These are phyloP conservation scores for Mycena haematopus DNA, from an alignment of 768 basidiomycete genomes.

Conservation along the genomic window DNA sequence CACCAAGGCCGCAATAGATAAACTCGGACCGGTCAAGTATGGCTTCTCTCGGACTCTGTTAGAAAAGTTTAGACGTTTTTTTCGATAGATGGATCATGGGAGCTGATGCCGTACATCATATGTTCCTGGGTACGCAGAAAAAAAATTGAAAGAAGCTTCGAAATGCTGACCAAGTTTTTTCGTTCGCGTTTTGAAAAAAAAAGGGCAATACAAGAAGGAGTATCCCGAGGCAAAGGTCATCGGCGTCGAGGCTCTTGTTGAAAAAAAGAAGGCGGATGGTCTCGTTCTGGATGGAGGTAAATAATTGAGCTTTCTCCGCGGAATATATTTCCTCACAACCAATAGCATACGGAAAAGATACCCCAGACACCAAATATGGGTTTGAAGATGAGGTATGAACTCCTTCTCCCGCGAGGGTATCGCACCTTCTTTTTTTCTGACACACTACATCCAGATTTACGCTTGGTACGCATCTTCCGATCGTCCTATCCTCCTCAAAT, in stretches of 20 bases:
- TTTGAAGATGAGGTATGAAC: conserved; percentile 69
- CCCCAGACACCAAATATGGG: conserved; percentile 69
- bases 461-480: conserved; percentile 45
- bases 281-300: conserved; percentile 69
- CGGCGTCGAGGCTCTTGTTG: conserved; percentile 57
- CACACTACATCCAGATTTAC: conserved; percentile 47
- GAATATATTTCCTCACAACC: conserved; percentile 45
- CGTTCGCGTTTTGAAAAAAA: too few species aligned
- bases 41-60: neutral
- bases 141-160: too few species aligned
- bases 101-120: conserved; percentile 60
- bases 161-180: too few species aligned
- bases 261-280: conserved; percentile 57
- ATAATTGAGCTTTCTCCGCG: conserved; percentile 27
- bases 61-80: too few species aligned
- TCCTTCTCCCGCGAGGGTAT: conserved; percentile 2
- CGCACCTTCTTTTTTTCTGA: conserved; percentile 3
- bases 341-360: conserved; percentile 73
- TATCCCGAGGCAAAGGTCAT: conserved; percentile 77
- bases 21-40: conserved; percentile 74
- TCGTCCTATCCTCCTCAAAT: neutral
- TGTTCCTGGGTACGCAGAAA: conserved; percentile 56
- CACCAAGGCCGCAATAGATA: conserved; percentile 65
- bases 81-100: conserved; percentile 61
- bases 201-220: conserved; percentile 68